These are phyloP conservation scores for Botrytis fragariae DNA, from an alignment of 2,329 filamentous ascomycete genomes.

Conservation along the genomic window DNA sequence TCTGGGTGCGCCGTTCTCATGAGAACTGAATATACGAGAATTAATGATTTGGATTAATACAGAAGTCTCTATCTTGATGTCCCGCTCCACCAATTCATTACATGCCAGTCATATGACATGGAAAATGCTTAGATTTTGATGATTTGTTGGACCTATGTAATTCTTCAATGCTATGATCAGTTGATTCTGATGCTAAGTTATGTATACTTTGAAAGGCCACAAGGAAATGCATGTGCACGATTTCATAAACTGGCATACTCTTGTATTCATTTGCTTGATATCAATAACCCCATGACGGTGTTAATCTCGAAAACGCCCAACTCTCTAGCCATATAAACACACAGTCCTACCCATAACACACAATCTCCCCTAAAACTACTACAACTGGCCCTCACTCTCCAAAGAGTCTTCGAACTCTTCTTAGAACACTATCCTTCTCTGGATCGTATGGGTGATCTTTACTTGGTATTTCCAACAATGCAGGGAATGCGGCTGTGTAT, in stretches of 20 bases:
- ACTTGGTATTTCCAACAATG: slow-evolving; percentile 92
- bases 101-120: not conserved
- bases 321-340: slow-evolving; percentile 21
- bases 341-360: slow-evolving; percentile 4
- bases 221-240: not conserved
- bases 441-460: slow-evolving; percentile 99
- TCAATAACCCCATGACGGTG: slow-evolving; percentile 11
- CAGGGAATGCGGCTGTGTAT: slow-evolving; percentile 94
- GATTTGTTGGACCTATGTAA: not conserved
- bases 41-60: slow-evolving; percentile 13
- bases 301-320: slow-evolving; percentile 19
- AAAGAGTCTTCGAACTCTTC: slow-evolving; percentile 74
- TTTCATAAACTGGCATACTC: slow-evolving; percentile 14
- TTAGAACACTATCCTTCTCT: slow-evolving; percentile 96
- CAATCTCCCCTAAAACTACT: slow-evolving; percentile 14
- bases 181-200: not conserved
- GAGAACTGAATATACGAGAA: slow-evolving; percentile 3
- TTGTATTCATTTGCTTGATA: slow-evolving; percentile 24
- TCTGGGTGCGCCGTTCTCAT: not conserved
- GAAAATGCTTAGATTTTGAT: not conserved
- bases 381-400: slow-evolving; percentile 55
- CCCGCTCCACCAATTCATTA: not conserved
- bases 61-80: not conserved
- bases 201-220: not conserved
- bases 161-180: not conserved